Percentiles rank a stretch among this genome's conserved stretches.
Conservation (phyloP, 768 basidiomycete species). For the Panellus pusillus region DNA sequence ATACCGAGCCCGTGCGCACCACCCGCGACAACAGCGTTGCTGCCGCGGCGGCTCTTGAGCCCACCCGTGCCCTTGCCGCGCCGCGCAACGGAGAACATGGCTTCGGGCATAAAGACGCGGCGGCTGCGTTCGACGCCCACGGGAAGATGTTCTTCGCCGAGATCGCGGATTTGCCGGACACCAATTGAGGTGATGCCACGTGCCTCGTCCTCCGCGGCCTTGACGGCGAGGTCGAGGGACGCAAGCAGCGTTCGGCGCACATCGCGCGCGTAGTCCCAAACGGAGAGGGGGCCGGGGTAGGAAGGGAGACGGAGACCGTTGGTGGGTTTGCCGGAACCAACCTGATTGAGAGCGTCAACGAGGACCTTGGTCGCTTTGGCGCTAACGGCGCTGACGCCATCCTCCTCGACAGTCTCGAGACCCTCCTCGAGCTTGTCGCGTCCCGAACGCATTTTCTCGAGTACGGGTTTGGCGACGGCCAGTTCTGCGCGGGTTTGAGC, state of each 20-base stretch:
- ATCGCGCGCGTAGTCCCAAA: conserved; percentile 85
- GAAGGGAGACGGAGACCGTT: conserved; percentile 65
- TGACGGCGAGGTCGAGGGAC: conserved; percentile 79
- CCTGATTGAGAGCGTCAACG: conserved; percentile 66
- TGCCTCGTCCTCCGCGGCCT: conserved; percentile 81
- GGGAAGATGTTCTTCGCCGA: conserved; percentile 80
- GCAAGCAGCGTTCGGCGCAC: conserved; percentile 76
- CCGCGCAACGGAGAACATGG: conserved; percentile 80
- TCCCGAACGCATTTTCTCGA: conserved; percentile 83
- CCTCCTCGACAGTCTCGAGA: conserved; percentile 80
- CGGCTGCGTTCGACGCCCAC: conserved; percentile 77
- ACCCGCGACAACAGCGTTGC: conserved; percentile 68
- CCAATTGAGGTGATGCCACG: conserved; percentile 62
- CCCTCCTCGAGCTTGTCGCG: conserved; percentile 76
- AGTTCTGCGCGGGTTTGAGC: conserved; percentile 72
- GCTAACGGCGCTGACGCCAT: conserved; percentile 53
- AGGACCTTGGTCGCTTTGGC: conserved; percentile 60
- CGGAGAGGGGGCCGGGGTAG: conserved; percentile 79
- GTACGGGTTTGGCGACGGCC: conserved; percentile 67
- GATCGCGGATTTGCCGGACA: conserved; percentile 61
- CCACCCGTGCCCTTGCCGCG: conserved; percentile 38
- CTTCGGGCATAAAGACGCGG: conserved; percentile 93
- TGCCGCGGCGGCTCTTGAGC: conserved; percentile 35
- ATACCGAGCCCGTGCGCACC: conserved; percentile 80
- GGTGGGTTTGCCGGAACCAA: conserved; percentile 74